Evolutionary conservation across 1,284 basidiomycete genomes (phyloP).

Genomic region (Cryptococcus hybrid): DNA sequence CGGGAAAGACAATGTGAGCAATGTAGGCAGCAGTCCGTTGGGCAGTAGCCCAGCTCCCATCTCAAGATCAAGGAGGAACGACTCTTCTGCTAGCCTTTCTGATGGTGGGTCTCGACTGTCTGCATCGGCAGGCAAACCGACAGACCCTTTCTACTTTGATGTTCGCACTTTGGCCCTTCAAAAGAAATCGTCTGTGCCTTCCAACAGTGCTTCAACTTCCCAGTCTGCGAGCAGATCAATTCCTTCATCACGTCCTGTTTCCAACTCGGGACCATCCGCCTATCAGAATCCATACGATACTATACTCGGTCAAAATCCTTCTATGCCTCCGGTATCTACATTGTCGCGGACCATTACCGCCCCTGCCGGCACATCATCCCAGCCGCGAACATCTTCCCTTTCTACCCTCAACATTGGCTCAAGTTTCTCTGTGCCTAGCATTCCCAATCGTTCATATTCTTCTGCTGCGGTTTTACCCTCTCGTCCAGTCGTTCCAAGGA

Average conservation of each 20-base stretch:
- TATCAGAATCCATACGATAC: background rate
- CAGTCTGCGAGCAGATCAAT: background rate
- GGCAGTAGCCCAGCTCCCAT: background rate
- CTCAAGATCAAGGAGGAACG: background rate
- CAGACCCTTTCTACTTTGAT: background rate
- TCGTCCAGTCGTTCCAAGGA: constrained; percentile 2
- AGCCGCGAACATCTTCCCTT: background rate
- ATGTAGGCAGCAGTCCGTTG: background rate
- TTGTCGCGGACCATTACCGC: constrained; percentile 5
- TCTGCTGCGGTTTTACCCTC: background rate
- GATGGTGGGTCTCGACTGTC: background rate
- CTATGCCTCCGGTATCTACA: background rate
- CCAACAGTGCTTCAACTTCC: background rate
- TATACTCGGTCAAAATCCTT: background rate
- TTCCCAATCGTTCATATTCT: background rate
- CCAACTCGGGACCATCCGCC: background rate
- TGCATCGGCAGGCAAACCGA: background rate
- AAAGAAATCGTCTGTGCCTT: background rate
- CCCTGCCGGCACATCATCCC: background rate
- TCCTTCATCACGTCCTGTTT: background rate
- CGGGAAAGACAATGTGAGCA: background rate
- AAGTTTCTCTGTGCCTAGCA: background rate
- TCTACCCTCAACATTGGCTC: constrained; percentile 7
- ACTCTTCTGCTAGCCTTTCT: background rate
- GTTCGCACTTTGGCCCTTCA: background rate